A percentile compares a stretch with the other conserved stretches of the same genome.
phyloP scores from a whole-genome alignment of 495 filamentous ascomycete species.

The Neurospora sp. region DNA sequence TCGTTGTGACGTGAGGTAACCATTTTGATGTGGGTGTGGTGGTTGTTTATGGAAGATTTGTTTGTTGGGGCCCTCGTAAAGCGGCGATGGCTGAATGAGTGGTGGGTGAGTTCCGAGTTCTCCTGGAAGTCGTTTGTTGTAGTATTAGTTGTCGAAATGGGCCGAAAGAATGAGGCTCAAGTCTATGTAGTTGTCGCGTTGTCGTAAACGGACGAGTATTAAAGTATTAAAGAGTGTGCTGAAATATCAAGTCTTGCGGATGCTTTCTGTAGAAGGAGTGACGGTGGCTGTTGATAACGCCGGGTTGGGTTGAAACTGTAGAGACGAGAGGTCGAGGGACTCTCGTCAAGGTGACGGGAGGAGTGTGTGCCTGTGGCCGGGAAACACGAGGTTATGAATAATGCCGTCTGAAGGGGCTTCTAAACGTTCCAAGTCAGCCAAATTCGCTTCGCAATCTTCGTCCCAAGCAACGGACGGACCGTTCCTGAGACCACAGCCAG shows the following conservation, averaged over 20 bases:
- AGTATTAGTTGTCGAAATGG: conserved; percentile 23
- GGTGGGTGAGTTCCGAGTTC: conserved; percentile 40
- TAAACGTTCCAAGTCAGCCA: conserved; percentile 16
- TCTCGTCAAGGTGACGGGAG: conserved; percentile 21
- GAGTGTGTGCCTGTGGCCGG: conserved; percentile 23
- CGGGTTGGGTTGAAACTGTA: conserved; percentile 16
- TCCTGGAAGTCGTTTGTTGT: conserved; percentile 32
- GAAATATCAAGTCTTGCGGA: conserved; percentile 25
- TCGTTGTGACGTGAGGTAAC: conserved; percentile 49
- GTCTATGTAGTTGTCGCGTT: conserved; percentile 10
- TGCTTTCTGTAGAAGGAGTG: conserved; percentile 33
- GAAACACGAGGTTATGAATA: conserved; percentile 28
- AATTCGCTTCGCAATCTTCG: conserved; percentile 1
- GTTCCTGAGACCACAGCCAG: neutral
- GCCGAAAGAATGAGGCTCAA: conserved; percentile 34
- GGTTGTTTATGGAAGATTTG: neutral
- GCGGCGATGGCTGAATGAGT: conserved; percentile 20
- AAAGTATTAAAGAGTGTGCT: conserved; percentile 46
- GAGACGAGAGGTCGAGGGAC: conserved; percentile 19
- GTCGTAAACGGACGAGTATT: conserved; percentile 33
- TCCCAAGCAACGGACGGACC: neutral
- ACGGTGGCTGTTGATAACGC: conserved; percentile 33
- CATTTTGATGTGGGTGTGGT: conserved; percentile 49
- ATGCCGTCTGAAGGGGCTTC: conserved; percentile 19
- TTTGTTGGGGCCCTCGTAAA: conserved; percentile 5